phyloP scores from a whole-genome alignment of 2,329 filamentous ascomycete genomes.

The Elsinoe australis region DNA sequence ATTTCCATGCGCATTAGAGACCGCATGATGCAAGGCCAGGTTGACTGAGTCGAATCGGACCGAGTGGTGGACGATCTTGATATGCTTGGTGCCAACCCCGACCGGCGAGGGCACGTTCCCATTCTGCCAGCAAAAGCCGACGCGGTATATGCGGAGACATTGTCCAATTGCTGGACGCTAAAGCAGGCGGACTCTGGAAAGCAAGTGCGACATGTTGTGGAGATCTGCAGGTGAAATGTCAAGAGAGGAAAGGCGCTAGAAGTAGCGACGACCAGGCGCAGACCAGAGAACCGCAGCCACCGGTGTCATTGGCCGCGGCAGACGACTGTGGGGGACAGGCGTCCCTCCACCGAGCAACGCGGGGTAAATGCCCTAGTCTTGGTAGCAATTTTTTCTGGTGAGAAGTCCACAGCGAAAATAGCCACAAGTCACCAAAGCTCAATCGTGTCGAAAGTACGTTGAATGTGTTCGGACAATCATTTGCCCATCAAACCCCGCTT shows the following conservation, averaged over 20 bases:
- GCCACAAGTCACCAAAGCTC: too few relatives aligned
- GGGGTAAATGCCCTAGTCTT: conserved; percentile 1
- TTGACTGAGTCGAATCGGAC: not conserved
- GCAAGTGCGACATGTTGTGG: not conserved
- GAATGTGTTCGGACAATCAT: too few relatives aligned
- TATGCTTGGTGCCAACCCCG: not conserved
- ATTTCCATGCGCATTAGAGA: not conserved
- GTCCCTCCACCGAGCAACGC: not conserved
- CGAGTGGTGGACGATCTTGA: conserved; percentile 10
- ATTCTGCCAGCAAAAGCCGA: conserved; percentile 8
- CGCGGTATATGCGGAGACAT: too few relatives aligned
- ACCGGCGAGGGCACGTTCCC: too few relatives aligned
- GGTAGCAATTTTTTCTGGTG: too few relatives aligned
- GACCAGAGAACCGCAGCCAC: not conserved
- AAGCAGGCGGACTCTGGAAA: not conserved
- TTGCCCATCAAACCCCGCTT: too few relatives aligned
- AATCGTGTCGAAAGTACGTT: too few relatives aligned
- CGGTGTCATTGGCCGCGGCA: not conserved
- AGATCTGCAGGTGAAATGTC: not conserved
- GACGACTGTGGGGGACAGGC: not conserved
- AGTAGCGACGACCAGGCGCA: not conserved
- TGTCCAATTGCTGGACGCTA: not conserved
- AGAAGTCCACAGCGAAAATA: not conserved
- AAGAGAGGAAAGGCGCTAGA: conserved; percentile 4
- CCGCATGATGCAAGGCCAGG: conserved; percentile 4